Evolutionary conservation across 177 flowering plant species (phyloP).

Genomic region (Vitis hybrid): DNA sequence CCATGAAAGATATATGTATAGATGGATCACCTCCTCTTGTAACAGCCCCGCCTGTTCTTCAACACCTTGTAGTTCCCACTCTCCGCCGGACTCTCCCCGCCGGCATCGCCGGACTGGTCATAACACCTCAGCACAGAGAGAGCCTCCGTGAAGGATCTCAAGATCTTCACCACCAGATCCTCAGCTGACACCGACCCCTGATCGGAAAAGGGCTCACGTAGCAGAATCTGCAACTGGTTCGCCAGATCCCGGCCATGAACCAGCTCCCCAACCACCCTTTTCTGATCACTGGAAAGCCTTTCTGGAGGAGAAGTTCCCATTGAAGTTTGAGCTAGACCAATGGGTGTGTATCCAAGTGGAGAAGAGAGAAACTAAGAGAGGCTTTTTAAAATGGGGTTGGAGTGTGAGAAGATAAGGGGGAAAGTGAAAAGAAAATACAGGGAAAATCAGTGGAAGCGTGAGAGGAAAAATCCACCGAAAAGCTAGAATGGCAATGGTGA

Average conservation of each 20-base stretch:
- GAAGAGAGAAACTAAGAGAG: neutral
- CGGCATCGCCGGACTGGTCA: slow-evolving; percentile 28
- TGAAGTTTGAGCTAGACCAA: neutral
- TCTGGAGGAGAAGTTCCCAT: slow-evolving; percentile 12
- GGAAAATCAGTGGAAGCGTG: slow-evolving; percentile 9
- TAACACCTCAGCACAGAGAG: slow-evolving; percentile 20
- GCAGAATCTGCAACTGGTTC: slow-evolving; percentile 19
- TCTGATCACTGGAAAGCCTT: slow-evolving; percentile 1
- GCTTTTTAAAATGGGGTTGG: neutral
- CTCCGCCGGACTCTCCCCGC: slow-evolving; percentile 12
- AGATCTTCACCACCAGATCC: slow-evolving; percentile 23
- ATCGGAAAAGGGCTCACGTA: neutral
- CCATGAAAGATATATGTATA: too few relatives aligned
- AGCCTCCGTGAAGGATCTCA: slow-evolving; percentile 24
- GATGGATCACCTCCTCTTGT: slow-evolving; percentile 49
- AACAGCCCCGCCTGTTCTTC: slow-evolving; percentile 41
- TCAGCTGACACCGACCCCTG: slow-evolving; percentile 5
- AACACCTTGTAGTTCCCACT: slow-evolving; percentile 10
- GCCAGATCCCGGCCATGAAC: slow-evolving; percentile 26
- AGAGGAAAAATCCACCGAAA: slow-evolving; percentile 15
- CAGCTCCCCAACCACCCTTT: slow-evolving; percentile 22
- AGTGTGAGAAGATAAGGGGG: slow-evolving; percentile 17
- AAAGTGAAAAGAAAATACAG: slow-evolving; percentile 15
- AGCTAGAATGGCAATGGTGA: slow-evolving; percentile 8
- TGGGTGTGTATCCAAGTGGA: neutral